Percentiles rank a stretch among this genome's conserved stretches.
These are phyloP conservation scores for Salisapilia sapeloensis DNA, from an alignment of 352 stramenopile species.

Conservation along the genomic window DNA sequence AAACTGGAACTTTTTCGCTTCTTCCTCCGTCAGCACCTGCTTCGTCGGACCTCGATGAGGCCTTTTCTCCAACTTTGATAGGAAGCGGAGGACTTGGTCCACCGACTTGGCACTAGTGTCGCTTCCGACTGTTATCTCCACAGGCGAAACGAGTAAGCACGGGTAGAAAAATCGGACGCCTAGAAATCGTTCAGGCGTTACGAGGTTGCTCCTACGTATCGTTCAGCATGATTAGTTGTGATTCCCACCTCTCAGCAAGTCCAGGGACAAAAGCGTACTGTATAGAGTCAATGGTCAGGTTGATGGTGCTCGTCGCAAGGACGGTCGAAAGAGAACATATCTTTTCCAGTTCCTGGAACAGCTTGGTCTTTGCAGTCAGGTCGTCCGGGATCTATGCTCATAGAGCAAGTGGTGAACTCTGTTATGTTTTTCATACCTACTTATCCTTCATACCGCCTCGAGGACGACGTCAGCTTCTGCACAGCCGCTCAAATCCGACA, in stretches of 20 bases:
- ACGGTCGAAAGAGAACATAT: conserved; percentile 33
- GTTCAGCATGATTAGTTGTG: not conserved
- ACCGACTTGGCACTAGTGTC: conserved; percentile 20
- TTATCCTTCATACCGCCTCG: conserved; percentile 19
- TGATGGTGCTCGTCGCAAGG: conserved; percentile 41
- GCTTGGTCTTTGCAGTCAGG: conserved; percentile 31
- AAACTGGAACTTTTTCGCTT: conserved; percentile 45
- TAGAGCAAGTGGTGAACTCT: not conserved
- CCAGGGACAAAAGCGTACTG: conserved; percentile 15
- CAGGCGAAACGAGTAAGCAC: conserved; percentile 36
- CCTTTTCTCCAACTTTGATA: conserved; percentile 33
- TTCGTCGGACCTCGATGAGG: conserved; percentile 42
- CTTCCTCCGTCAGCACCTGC: conserved; percentile 29
- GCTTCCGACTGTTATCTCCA: conserved; percentile 29
- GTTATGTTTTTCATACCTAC: not conserved
- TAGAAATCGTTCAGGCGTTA: conserved; percentile 30
- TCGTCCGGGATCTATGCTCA: conserved; percentile 30
- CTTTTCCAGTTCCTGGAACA: conserved; percentile 41
- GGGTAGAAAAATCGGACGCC: conserved; percentile 62
- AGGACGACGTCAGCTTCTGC: conserved; percentile 29
- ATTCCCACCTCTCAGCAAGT: not conserved
- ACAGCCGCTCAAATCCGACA: conserved; percentile 25
- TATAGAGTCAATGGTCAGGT: conserved; percentile 33
- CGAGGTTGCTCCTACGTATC: too few relatives aligned
- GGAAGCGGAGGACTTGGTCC: conserved; percentile 19